Evolutionary conservation across 2,329 filamentous ascomycete species (phyloP).

Genomic region (Sodiomyces alkalinus): DNA sequence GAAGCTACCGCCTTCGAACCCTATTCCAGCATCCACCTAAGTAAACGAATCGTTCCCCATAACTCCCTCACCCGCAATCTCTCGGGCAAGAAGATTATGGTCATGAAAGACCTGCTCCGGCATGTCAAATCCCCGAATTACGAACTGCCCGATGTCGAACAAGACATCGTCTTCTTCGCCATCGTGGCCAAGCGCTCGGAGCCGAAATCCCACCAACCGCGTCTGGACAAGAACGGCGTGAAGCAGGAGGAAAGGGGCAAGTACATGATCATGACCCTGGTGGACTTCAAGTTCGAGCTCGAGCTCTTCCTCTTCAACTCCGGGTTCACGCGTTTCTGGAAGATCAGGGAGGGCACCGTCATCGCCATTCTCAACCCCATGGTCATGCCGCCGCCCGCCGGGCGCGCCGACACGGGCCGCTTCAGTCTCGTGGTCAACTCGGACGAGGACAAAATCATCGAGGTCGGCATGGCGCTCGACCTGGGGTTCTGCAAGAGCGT

Average conservation of each 20-base stretch:
- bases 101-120: conserved; percentile 66
- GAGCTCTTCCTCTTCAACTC: conserved; percentile 86
- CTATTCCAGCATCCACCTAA: conserved; percentile 74
- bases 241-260: conserved; percentile 51
- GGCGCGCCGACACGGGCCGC: conserved; percentile 60
- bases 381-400: conserved; percentile 73
- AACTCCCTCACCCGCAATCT: conserved; percentile 64
- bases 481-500: conserved; percentile 76
- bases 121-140: conserved; percentile 73
- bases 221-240: conserved; percentile 24
- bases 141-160: conserved; percentile 65
- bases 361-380: conserved; percentile 83
- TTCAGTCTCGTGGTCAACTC: conserved; percentile 80
- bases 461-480: conserved; percentile 73
- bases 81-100: conserved; percentile 59
- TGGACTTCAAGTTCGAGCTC: conserved; percentile 79
- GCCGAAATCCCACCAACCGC: conserved; percentile 45
- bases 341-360: conserved; percentile 79
- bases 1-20: conserved; percentile 61
- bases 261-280: conserved; percentile 84
- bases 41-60: conserved; percentile 71
- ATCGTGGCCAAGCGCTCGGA: conserved; percentile 81
- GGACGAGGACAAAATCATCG: conserved; percentile 76
- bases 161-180: conserved; percentile 79
- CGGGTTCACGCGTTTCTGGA: conserved; percentile 88